Evolutionary conservation across 306 rosid genomes (phyloP).

Genomic region (Astragalus glycyphyllos): DNA sequence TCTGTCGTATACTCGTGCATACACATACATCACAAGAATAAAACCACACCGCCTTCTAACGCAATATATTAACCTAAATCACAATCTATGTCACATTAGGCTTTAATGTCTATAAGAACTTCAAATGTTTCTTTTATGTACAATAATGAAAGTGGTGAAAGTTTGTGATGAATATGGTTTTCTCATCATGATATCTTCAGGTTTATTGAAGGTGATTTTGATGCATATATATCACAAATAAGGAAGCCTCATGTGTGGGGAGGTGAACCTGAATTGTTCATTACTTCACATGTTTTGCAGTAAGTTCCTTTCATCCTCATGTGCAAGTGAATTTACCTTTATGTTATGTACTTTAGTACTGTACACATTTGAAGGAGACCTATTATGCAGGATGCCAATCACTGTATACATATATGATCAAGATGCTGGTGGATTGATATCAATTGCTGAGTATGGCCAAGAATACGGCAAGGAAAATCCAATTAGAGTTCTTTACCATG

Average conservation of each 20-base stretch:
- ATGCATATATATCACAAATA: constrained; percentile 73
- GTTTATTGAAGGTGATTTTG: constrained; percentile 96
- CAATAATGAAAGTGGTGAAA: constrained; percentile 17
- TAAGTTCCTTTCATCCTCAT: constrained; percentile 47
- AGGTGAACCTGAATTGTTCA: constrained; percentile 93
- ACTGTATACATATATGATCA: constrained; percentile 85
- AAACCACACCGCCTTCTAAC: constrained; percentile 27
- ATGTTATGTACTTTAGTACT: background rate
- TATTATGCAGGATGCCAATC: constrained; percentile 86
- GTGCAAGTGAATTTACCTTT: constrained; percentile 18
- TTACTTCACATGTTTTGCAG: constrained; percentile 93
- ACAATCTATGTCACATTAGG: background rate
- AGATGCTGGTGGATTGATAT: constrained; percentile 84
- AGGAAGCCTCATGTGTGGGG: constrained; percentile 94
- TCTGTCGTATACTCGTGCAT: too few relatives aligned
- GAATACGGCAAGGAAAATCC: constrained; percentile 85
- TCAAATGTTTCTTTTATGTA: background rate
- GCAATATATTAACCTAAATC: constrained; percentile 10
- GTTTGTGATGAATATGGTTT: constrained; percentile 41
- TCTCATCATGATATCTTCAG: constrained; percentile 52
- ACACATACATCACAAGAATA: background rate
- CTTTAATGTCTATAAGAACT: constrained; percentile 4
- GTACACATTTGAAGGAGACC: constrained; percentile 11
- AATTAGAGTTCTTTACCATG: constrained; percentile 82
- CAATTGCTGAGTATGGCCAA: constrained; percentile 94